Evolutionary conservation across 805 yeast genomes (phyloP), one percentile per base, ranked within the genome.

Genomic region (Kazachstania taianensis): DNA sequence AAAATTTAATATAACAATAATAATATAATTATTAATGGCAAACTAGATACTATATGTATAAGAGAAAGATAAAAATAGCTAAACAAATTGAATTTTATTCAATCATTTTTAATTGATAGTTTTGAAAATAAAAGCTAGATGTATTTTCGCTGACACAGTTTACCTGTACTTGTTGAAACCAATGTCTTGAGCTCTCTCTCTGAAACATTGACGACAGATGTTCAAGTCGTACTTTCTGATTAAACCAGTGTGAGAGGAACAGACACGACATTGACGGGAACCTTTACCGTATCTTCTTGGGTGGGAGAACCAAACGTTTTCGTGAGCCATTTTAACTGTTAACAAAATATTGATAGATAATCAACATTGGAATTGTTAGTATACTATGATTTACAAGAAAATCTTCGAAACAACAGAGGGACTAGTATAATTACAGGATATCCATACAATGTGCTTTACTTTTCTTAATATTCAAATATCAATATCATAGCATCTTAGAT

Each of bases 201-300:
- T 87, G 97, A 92, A 92, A 75, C 96, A 89, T 78, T 92, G 99
- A 83, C 99, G 94, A 76, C 96, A 89, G 79, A 92, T 78, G 87
- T 86, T 81, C 66, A 92, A 75, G 66, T 94, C 98, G 92, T 92
- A 92, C 78, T 92, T 92, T 85, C 99, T 89, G 80, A 92, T 84
- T 70, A 92, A 83, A 79, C 97, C 97, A 61, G 84, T 70, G 87
- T 89, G 96, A 72, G 97, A 84, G 62, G 94, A 77, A 69, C 95
- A 85, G 78, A 89, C 87, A 72, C 97, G 92, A 79, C 97, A 92
- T 76, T 84, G 92, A 78, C 99, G 94, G 64, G 97, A 83, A 75
- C 99, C 99, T 84, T 92, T 92, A 73, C 98, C 98, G 86, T 77
- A 89, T 74, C 82, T 87, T 84, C 97, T 85, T 80, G 99, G 98